A percentile compares a stretch with the other conserved stretches of the same genome.
phyloP scores from a whole-genome alignment of 2,329 filamentous ascomycete genomes.

The Aspergillus sp. region DNA sequence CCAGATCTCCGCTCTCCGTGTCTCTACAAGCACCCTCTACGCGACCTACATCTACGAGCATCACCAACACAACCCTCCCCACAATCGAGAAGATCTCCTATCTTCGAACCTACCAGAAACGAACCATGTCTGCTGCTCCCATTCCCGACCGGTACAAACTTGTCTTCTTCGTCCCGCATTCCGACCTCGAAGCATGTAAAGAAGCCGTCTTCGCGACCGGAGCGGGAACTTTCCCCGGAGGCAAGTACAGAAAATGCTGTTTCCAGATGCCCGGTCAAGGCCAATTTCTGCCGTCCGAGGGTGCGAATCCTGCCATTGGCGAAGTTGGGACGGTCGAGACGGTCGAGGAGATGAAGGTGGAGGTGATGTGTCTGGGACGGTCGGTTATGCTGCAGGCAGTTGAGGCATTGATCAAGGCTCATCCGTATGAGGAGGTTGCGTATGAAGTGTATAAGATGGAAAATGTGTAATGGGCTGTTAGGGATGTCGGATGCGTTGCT shows the following conservation, averaged over 20 bases:
- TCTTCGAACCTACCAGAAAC: not conserved
- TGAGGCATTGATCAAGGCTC: slow-evolving; percentile 42
- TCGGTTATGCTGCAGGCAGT: slow-evolving; percentile 43
- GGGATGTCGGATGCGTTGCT: not conserved
- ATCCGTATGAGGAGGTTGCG: slow-evolving; percentile 50
- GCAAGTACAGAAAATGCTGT: slow-evolving; percentile 43
- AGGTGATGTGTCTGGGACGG: slow-evolving; percentile 46
- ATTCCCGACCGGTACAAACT: slow-evolving; percentile 42
- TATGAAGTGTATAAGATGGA: slow-evolving; percentile 50
- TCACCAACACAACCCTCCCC: not conserved
- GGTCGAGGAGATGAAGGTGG: slow-evolving; percentile 47
- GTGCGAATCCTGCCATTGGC: slow-evolving; percentile 46
- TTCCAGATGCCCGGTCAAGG: slow-evolving; percentile 45
- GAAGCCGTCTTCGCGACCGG: slow-evolving; percentile 46
- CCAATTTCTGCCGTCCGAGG: slow-evolving; percentile 44
- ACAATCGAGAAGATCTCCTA: not conserved
- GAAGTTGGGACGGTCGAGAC: slow-evolving; percentile 40
- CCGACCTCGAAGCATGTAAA: slow-evolving; percentile 43
- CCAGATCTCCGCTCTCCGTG: not conserved
- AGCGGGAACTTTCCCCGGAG: slow-evolving; percentile 44
- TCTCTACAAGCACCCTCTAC: not conserved
- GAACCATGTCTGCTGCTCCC: slow-evolving; percentile 27
- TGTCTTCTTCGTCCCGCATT: slow-evolving; percentile 46
- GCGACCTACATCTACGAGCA: not conserved
- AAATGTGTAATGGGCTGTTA: slow-evolving; percentile 31